Percentiles rank a stretch among this genome's conserved stretches.
These are phyloP conservation scores for Yarrowia keelungensis DNA, from an alignment of 805 yeast species.

Conservation along the genomic window DNA sequence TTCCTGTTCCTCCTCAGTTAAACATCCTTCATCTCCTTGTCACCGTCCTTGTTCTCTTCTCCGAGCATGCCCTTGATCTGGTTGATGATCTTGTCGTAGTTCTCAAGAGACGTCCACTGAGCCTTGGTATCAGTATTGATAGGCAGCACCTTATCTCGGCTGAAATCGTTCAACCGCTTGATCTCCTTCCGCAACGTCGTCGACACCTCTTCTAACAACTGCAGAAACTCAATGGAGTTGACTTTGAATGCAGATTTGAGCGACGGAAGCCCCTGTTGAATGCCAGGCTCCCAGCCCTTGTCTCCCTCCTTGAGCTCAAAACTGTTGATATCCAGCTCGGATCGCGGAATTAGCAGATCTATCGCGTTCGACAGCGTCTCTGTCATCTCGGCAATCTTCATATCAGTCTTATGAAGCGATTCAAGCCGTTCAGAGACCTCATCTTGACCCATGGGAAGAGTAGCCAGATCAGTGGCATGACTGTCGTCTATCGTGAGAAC, in stretches of 20 bases:
- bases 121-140: conserved; percentile 73
- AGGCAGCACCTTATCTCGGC: conserved; percentile 65
- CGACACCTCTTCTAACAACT: conserved; percentile 64
- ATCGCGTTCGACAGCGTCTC: conserved; percentile 14
- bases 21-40: conserved; percentile 11
- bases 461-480: conserved; percentile 23
- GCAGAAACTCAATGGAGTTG: conserved; percentile 59
- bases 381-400: conserved; percentile 38
- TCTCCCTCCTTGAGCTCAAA: conserved; percentile 46
- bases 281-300: conserved; percentile 44
- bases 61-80: conserved; percentile 23
- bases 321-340: conserved; percentile 41
- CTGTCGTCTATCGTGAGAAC: conserved; percentile 12
- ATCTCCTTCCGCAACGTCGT: conserved; percentile 70
- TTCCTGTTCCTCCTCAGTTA: background rate
- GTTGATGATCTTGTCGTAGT: conserved; percentile 55
- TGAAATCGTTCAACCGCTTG: conserved; percentile 60
- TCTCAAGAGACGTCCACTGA: conserved; percentile 66
- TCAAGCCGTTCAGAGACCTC: conserved; percentile 47
- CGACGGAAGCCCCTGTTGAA: conserved; percentile 42
- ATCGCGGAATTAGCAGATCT: conserved; percentile 15
- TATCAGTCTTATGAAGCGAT: conserved; percentile 47
- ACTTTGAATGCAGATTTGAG: conserved; percentile 53
- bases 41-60: background rate
- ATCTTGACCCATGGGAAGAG: conserved; percentile 43